These are phyloP conservation scores for Edaphochlamys debaryana DNA, from an alignment of 139 green algal species.

Conservation along the genomic window DNA sequence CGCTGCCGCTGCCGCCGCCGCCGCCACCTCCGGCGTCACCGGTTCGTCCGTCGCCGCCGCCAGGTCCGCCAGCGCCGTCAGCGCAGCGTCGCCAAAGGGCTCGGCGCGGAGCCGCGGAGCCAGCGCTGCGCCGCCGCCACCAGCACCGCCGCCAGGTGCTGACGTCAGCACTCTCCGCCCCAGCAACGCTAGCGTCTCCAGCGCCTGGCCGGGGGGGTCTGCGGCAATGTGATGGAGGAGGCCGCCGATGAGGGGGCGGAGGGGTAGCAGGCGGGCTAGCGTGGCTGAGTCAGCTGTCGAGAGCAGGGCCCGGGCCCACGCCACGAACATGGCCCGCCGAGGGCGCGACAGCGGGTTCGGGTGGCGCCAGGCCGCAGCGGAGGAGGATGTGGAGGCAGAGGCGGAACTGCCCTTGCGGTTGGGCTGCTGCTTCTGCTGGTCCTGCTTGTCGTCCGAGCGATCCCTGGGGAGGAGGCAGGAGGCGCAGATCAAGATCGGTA, in stretches of 20 bases:
- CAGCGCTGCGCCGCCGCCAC: constrained; percentile 26
- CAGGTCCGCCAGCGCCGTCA: constrained; percentile 59
- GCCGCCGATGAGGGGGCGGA: constrained; percentile 54
- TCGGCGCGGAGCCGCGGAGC: constrained; percentile 48
- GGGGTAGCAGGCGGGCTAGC: constrained; percentile 59
- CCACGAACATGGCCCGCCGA: constrained; percentile 63
- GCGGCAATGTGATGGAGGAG: constrained; percentile 66
- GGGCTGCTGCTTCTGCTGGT: constrained; percentile 8
- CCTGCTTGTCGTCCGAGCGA: constrained; percentile 11
- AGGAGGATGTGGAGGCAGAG: neutral
- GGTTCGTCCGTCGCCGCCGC: constrained; percentile 19
- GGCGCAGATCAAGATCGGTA: neutral
- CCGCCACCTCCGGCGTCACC: neutral
- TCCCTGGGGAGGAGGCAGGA: neutral
- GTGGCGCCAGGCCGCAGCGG: constrained; percentile 42
- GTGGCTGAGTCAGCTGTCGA: constrained; percentile 45
- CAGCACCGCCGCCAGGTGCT: constrained; percentile 55
- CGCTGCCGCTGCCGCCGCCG: neutral
- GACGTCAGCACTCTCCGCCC: constrained; percentile 44
- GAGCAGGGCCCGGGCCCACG: constrained; percentile 49
- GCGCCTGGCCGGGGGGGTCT: constrained; percentile 53
- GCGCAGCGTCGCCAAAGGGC: constrained; percentile 61
- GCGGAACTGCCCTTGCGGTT: neutral
- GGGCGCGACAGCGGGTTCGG: constrained; percentile 59
- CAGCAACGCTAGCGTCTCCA: neutral